Evolutionary conservation across 495 filamentous ascomycete genomes (phyloP).

Genomic region (Neurospora sp.): DNA sequence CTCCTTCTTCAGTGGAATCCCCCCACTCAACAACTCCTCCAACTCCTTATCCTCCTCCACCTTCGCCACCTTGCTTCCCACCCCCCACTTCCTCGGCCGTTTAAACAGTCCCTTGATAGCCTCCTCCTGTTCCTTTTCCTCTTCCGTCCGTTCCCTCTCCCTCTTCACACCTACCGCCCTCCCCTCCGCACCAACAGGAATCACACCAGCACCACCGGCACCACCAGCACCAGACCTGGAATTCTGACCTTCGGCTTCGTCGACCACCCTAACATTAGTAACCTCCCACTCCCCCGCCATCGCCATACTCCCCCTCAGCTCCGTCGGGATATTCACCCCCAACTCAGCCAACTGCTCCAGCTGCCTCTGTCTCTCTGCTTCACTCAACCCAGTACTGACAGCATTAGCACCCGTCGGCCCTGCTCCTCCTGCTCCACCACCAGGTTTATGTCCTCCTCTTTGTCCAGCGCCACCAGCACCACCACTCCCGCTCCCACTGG

Average conservation of each 20-base stretch:
- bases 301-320: slow-evolving; percentile 68
- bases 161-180: slow-evolving; percentile 55
- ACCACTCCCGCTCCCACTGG: slow-evolving; percentile 8
- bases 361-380: slow-evolving; percentile 70
- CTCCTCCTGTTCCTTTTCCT: slow-evolving; percentile 52
- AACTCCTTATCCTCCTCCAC: slow-evolving; percentile 56
- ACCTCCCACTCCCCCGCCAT: slow-evolving; percentile 87
- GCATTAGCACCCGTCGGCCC: slow-evolving; percentile 6
- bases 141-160: slow-evolving; percentile 52
- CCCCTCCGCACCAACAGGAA: slow-evolving; percentile 24
- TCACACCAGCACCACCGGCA: not conserved
- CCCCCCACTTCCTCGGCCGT: slow-evolving; percentile 63
- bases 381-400: slow-evolving; percentile 28
- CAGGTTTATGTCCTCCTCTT: not conserved
- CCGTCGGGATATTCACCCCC: slow-evolving; percentile 76
- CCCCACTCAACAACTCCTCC: slow-evolving; percentile 57
- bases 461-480: not conserved
- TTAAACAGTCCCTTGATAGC: slow-evolving; percentile 45
- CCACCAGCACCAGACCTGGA: too few species aligned
- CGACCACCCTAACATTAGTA: slow-evolving; percentile 42
- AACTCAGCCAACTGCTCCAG: slow-evolving; percentile 78
- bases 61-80: slow-evolving; percentile 55
- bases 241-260: slow-evolving; percentile 5
- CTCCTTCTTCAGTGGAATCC: slow-evolving; percentile 20
- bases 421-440: not conserved